Percentiles rank a stretch among this genome's conserved stretches.
Conservation (phyloP, 2,329 filamentous ascomycete genomes). For the Rugonectria rugulosa region DNA sequence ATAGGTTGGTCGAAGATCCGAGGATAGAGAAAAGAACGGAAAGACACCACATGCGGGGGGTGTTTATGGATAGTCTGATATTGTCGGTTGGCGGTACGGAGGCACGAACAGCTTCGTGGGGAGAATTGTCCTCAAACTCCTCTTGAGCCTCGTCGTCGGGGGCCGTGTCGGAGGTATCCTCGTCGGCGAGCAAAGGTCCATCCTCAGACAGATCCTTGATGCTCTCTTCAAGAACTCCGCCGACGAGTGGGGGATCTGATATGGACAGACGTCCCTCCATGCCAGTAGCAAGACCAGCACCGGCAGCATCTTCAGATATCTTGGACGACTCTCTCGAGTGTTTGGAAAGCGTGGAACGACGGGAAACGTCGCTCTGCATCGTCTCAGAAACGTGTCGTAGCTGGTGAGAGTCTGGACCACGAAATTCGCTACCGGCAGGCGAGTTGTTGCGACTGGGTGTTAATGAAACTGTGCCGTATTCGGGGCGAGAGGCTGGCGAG, state of each 20-base stretch:
- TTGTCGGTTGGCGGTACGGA: slow-evolving; percentile 81
- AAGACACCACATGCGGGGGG: slow-evolving; percentile 85
- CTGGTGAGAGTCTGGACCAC: slow-evolving; percentile 41
- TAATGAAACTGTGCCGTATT: slow-evolving; percentile 49
- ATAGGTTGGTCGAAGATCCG: slow-evolving; percentile 84
- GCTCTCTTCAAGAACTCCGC: slow-evolving; percentile 53
- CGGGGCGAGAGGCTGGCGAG: slow-evolving; percentile 38
- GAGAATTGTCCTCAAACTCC: slow-evolving; percentile 73
- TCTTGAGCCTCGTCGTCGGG: slow-evolving; percentile 47
- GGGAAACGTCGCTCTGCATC: slow-evolving; percentile 43
- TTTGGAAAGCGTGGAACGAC: slow-evolving; percentile 42
- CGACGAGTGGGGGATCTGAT: slow-evolving; percentile 56
- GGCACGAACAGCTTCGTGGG: slow-evolving; percentile 80
- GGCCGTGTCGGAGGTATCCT: slow-evolving; percentile 36
- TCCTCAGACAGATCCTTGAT: slow-evolving; percentile 51
- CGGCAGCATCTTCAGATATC: slow-evolving; percentile 59
- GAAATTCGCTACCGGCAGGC: slow-evolving; percentile 45
- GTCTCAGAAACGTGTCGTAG: slow-evolving; percentile 46
- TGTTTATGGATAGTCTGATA: slow-evolving; percentile 81
- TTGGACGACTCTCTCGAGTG: slow-evolving; percentile 46
- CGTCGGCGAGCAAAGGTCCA: slow-evolving; percentile 41
- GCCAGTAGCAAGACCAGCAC: slow-evolving; percentile 59
- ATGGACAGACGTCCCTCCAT: slow-evolving; percentile 62
- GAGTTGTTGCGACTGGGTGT: slow-evolving; percentile 47
- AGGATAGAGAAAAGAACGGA: slow-evolving; percentile 83